Conservation (phyloP, 169 alveolate species). For the Eimeria tenella region DNA sequence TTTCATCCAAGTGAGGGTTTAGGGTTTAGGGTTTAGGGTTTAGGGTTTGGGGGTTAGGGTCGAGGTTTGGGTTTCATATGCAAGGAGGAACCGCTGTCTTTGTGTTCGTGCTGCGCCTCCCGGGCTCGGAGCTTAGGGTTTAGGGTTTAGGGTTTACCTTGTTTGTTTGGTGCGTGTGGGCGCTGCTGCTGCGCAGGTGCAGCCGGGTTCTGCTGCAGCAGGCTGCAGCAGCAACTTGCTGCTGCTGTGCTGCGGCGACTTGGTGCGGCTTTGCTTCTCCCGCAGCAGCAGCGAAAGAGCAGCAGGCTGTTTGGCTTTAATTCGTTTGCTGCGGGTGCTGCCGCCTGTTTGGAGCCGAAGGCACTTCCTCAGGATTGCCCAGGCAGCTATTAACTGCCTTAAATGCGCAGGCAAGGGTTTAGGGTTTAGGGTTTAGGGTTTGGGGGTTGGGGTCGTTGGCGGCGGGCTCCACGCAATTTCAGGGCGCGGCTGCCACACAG, state of each 20-base stretch:
- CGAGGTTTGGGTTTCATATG: neutral
- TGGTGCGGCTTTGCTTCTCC: conserved; percentile 67
- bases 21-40: conserved; percentile 9
- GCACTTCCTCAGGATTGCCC: conserved; percentile 54
- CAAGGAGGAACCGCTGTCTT: neutral
- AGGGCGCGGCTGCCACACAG: too few relatives aligned
- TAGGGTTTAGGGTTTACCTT: neutral
- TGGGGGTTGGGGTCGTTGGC: neutral
- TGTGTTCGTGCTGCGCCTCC: neutral
- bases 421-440: neutral
- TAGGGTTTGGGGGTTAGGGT: neutral
- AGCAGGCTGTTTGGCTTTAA: conserved; percentile 68
- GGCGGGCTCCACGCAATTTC: neutral
- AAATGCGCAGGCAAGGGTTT: conserved; percentile 17
- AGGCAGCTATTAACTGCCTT: conserved; percentile 67
- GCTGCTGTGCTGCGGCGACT: conserved; percentile 48
- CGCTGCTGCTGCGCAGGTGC: conserved; percentile 23
- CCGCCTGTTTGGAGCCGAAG: conserved; percentile 75
- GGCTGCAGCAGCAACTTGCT: conserved; percentile 59
- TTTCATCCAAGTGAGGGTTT: neutral
- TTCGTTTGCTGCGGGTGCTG: conserved; percentile 70
- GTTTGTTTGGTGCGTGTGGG: neutral
- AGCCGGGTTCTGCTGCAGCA: conserved; percentile 69
- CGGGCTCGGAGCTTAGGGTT: conserved; percentile 32
- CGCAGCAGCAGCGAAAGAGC: conserved; percentile 54